A percentile compares a stretch with the other conserved stretches of the same genome.
phyloP scores from a whole-genome alignment of 2,329 filamentous ascomycete genomes.

The Cladosporium colombiae region DNA sequence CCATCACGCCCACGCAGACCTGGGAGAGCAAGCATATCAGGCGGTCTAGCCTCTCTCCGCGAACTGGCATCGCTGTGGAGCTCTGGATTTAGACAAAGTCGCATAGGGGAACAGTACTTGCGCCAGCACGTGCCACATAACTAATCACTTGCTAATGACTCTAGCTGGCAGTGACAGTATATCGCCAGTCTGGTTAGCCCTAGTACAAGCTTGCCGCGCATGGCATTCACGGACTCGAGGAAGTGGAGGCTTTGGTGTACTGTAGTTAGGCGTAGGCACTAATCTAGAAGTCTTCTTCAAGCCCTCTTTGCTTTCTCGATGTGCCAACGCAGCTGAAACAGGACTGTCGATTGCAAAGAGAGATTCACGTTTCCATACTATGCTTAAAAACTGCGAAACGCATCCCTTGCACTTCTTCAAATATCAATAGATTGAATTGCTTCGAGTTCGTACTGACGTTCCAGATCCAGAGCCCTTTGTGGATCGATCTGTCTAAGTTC shows the following conservation, averaged over 20 bases:
- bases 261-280: no score
- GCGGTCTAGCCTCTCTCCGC: constrained; percentile 56
- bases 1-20: constrained; percentile 53
- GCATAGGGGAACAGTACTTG: constrained; percentile 47
- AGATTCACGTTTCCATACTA: no score
- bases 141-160: constrained; percentile 36
- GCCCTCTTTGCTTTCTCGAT: no score
- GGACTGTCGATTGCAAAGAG: no score
- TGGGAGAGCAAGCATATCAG: constrained; percentile 57
- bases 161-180: constrained; percentile 36
- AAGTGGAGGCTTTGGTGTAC: background rate
- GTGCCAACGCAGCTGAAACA: no score
- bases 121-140: constrained; percentile 40
- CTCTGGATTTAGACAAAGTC: constrained; percentile 54
- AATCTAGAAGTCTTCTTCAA: no score
- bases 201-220: constrained; percentile 34
- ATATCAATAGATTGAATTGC: no score
- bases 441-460: no score
- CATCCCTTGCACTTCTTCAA: no score
- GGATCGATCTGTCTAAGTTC: no score
- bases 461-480: no score
- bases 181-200: constrained; percentile 22
- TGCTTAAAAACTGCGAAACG: no score
- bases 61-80: constrained; percentile 62
- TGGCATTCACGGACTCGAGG: constrained; percentile 37